Conservation (phyloP, 352 stramenopile genomes). For the Globisporangium perplexum region DNA sequence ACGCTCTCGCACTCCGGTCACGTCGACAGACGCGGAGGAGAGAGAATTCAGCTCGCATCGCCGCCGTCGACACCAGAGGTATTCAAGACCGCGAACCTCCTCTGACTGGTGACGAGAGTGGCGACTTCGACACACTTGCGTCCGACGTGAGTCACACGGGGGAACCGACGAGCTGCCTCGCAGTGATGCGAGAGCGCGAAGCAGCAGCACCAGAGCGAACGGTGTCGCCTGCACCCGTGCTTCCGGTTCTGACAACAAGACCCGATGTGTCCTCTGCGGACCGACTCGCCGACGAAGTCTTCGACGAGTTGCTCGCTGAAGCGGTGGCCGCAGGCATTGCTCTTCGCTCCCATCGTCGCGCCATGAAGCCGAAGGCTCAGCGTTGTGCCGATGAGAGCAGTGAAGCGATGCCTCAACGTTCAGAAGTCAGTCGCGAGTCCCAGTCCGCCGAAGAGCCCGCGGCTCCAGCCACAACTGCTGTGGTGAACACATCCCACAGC, state of each 20-base stretch:
- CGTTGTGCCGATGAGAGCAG: neutral
- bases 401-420: neutral
- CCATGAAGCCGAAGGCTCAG: neutral
- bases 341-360: neutral
- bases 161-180: neutral
- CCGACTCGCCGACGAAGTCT: constrained; percentile 2
- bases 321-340: neutral
- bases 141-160: neutral
- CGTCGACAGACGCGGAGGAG: neutral
- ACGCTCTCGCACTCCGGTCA: neutral
- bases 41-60: too few relatives aligned
- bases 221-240: too few relatives aligned
- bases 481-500: too few relatives aligned
- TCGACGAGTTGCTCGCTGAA: constrained; percentile 3
- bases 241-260: neutral
- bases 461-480: neutral
- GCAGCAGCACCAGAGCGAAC: neutral
- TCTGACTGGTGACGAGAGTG: neutral
- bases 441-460: too few relatives aligned
- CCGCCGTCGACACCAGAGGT: too few relatives aligned
- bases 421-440: too few relatives aligned
- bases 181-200: too few relatives aligned
- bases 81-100: neutral
- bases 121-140: constrained; percentile 16
- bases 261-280: neutral